Conservation (phyloP, 2,329 filamentous ascomycete genomes). For the Neopestalotiopsis clavispora region DNA sequence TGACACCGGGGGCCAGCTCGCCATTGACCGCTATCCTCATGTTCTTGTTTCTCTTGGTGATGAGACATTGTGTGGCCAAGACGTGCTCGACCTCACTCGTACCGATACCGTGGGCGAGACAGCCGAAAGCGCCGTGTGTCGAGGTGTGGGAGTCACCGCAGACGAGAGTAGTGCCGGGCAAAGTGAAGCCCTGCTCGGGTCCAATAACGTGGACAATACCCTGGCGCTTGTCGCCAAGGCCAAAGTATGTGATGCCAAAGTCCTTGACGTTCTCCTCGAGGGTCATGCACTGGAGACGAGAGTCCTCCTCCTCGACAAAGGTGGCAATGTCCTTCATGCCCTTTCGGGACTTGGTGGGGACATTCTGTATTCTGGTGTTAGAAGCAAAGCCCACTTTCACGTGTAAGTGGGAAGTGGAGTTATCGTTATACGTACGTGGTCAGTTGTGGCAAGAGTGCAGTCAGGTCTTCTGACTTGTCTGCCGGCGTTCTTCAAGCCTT, state of each 20-base stretch:
- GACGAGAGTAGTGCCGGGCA: constrained; percentile 94
- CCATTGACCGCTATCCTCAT: constrained; percentile 97
- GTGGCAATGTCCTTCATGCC: constrained; percentile 90
- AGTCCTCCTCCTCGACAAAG: constrained; percentile 95
- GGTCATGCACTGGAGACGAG: constrained; percentile 89
- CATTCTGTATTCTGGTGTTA: constrained; percentile 67
- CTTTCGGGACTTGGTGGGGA: constrained; percentile 89
- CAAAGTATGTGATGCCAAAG: constrained; percentile 96
- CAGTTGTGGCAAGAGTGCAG: constrained; percentile 94
- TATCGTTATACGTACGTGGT: constrained; percentile 73
- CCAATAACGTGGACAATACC: constrained; percentile 99
- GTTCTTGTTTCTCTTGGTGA: constrained; percentile 96
- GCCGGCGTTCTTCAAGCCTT: constrained; percentile 88
- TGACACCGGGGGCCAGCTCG: constrained; percentile 86
- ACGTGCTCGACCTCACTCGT: constrained; percentile 99
- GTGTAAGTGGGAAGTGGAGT: neutral
- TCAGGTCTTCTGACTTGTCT: constrained; percentile 91
- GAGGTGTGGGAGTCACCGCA: constrained; percentile 98
- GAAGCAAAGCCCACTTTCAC: constrained; percentile 6
- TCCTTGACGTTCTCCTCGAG: constrained; percentile 97
- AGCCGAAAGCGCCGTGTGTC: constrained; percentile 94
- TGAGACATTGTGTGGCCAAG: constrained; percentile 91
- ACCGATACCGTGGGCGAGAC: constrained; percentile 94
- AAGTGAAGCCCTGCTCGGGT: constrained; percentile 97
- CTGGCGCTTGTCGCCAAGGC: constrained; percentile 93